These are phyloP conservation scores for Mycena sp. DNA, from an alignment of 1,284 basidiomycete genomes.

Conservation along the genomic window DNA sequence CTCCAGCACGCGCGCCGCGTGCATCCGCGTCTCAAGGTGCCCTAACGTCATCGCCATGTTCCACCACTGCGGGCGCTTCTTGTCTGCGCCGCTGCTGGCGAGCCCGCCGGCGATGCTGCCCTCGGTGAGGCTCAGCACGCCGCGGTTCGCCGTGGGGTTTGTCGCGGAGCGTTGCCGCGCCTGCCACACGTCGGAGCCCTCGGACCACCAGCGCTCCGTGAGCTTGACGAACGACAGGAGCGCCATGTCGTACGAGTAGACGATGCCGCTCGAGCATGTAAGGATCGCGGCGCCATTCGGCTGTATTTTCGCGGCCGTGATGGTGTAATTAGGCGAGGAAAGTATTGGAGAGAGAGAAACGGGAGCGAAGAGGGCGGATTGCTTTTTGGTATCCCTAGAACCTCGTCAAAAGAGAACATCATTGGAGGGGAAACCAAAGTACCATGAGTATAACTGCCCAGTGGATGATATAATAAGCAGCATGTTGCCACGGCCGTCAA, in stretches of 20 bases:
- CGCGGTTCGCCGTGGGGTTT: conserved; percentile 53
- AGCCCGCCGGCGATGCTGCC: conserved; percentile 55
- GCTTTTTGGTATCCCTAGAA: conserved; percentile 78
- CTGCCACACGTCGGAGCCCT: conserved; percentile 85
- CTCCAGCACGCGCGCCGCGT: conserved; percentile 77
- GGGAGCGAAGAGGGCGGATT: conserved; percentile 72
- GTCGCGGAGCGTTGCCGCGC: conserved; percentile 64
- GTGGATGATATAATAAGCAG: conserved; percentile 80
- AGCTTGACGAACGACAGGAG: conserved; percentile 80
- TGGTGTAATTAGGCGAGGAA: conserved; percentile 62
- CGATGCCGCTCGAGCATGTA: conserved; percentile 77
- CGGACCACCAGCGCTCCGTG: conserved; percentile 83
- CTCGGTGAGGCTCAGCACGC: conserved; percentile 67
- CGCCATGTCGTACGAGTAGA: conserved; percentile 80
- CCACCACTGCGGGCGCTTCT: conserved; percentile 79
- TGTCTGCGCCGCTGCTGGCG: conserved; percentile 48
- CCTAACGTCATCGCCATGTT: conserved; percentile 81
- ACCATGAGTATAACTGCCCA: conserved; percentile 84
- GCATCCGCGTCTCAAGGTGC: conserved; percentile 85
- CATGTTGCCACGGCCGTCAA: conserved; percentile 72
- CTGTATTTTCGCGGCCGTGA: conserved; percentile 72
- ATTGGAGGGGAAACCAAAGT: conserved; percentile 41
- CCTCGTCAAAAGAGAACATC: conserved; percentile 22
- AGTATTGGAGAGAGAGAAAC: conserved; percentile 73
- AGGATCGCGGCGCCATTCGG: conserved; percentile 85